These are phyloP conservation scores for Selenicereus undatus DNA, from an alignment of 148 eudicot species.

Conservation along the genomic window DNA sequence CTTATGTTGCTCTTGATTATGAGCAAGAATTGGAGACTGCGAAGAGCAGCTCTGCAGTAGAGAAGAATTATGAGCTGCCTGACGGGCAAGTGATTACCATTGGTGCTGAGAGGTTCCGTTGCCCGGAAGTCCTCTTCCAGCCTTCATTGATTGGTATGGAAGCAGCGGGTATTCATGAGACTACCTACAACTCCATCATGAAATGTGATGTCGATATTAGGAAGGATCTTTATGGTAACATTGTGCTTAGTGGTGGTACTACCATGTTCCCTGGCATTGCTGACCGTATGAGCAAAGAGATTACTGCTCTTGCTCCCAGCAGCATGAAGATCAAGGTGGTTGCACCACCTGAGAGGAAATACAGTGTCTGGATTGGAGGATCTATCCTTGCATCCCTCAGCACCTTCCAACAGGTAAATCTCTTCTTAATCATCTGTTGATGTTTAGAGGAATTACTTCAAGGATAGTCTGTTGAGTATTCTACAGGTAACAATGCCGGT, in stretches of 20 bases:
- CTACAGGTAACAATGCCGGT: too few relatives aligned
- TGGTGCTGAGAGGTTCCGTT: conserved; percentile 33
- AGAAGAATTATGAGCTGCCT: conserved; percentile 32
- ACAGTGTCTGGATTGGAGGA: conserved; percentile 38
- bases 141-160: conserved; percentile 28
- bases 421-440: background rate
- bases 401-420: conserved; percentile 35
- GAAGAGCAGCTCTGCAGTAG: conserved; percentile 31
- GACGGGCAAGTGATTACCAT: conserved; percentile 34
- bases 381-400: conserved; percentile 35
- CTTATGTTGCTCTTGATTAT: conserved; percentile 32
- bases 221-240: conserved; percentile 32
- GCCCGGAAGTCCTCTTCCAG: conserved; percentile 37
- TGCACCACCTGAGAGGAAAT: conserved; percentile 36
- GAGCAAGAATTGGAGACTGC: conserved; percentile 32
- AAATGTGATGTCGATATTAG: conserved; percentile 33
- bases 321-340: conserved; percentile 37
- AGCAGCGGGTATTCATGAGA: conserved; percentile 29
- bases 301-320: conserved; percentile 33
- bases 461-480: background rate
- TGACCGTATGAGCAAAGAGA: conserved; percentile 38
- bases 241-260: conserved; percentile 39
- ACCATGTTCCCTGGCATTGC: conserved; percentile 38
- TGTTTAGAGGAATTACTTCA: background rate
- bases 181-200: conserved; percentile 33